These are phyloP conservation scores for Cladorrhinum sp. DNA, from an alignment of 2,329 filamentous ascomycete species.

Conservation along the genomic window DNA sequence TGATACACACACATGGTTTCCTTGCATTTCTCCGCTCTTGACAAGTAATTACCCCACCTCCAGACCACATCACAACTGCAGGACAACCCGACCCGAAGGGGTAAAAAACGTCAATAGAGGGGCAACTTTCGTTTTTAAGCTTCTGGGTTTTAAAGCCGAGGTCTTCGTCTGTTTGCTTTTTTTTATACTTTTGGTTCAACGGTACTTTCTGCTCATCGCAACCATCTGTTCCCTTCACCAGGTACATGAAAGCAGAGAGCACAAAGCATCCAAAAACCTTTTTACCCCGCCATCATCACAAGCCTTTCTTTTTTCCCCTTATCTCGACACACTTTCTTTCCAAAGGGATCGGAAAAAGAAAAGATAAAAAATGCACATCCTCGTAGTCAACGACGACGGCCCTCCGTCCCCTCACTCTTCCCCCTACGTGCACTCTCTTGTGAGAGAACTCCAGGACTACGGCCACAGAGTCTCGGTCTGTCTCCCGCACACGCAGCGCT, in stretches of 20 bases:
- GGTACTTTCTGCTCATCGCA: neutral
- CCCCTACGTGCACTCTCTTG: constrained; percentile 74
- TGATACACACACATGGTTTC: neutral
- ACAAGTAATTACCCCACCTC: neutral
- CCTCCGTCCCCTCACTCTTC: constrained; percentile 75
- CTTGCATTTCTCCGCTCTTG: neutral
- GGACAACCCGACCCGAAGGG: neutral
- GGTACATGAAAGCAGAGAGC: too few relatives aligned
- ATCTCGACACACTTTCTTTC: too few relatives aligned
- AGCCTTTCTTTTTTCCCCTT: too few relatives aligned
- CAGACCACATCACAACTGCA: neutral
- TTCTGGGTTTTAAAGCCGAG: neutral
- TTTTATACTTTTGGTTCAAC: neutral
- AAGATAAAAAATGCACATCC: constrained; percentile 53
- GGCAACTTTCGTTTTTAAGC: constrained; percentile 14
- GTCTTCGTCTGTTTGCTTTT: neutral
- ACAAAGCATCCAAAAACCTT: neutral
- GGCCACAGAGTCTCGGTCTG: constrained; percentile 90
- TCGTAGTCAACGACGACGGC: constrained; percentile 76
- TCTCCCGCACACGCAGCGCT: constrained; percentile 85
- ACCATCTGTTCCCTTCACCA: neutral
- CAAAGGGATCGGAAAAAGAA: neutral
- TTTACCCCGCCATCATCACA: neutral
- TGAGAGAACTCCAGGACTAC: constrained; percentile 65
- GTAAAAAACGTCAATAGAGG: constrained; percentile 22